phyloP scores from a whole-genome alignment of 2,329 filamentous ascomycete genomes.

The Colletotrichum phormii region DNA sequence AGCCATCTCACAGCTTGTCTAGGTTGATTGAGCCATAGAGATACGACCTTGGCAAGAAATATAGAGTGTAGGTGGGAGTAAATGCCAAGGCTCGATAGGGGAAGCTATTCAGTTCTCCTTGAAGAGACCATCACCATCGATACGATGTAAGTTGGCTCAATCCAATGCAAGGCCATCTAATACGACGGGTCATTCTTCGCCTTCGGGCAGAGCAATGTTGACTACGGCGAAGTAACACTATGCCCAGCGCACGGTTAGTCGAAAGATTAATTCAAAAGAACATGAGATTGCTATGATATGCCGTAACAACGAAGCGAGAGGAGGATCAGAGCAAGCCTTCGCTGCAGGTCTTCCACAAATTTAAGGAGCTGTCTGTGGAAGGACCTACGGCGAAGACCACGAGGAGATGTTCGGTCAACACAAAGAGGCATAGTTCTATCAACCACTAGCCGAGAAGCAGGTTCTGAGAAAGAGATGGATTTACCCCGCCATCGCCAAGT shows the following conservation, averaged over 20 bases:
- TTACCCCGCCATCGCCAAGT: background rate
- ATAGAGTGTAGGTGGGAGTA: background rate
- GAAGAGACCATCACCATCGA: background rate
- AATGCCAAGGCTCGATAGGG: background rate
- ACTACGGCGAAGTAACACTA: no score
- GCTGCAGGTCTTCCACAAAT: no score
- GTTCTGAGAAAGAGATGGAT: background rate
- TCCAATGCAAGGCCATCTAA: background rate
- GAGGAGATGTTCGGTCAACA: no score
- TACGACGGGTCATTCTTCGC: background rate
- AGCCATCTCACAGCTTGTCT: background rate
- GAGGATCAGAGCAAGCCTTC: no score
- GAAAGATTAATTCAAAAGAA: no score
- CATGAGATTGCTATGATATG: no score
- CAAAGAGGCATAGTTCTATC: no score
- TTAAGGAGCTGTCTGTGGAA: no score
- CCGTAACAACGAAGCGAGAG: no score
- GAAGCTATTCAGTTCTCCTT: background rate
- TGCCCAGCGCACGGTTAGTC: no score
- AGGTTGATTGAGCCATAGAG: background rate
- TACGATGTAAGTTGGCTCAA: background rate
- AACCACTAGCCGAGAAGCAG: background rate
- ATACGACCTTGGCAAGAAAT: background rate
- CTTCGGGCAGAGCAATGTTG: background rate
- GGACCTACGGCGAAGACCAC: no score